Evolutionary conservation across 495 filamentous ascomycete genomes (phyloP), one percentile per base, ranked within the genome.

Genomic region (Aspergillus homomorphus): DNA sequence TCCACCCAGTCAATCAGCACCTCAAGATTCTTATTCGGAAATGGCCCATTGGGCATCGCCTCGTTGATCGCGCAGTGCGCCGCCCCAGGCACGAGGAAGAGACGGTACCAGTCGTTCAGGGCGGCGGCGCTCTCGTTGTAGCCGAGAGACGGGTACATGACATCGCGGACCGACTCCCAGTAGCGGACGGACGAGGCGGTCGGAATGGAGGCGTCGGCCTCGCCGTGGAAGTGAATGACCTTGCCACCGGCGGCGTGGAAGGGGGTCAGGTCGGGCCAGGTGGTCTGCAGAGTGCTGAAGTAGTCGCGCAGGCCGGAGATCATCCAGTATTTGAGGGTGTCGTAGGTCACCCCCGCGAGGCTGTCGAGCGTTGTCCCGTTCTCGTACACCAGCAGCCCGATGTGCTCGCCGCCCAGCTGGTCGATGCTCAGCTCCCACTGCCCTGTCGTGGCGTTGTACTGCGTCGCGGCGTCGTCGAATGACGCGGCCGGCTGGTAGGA

Each of bases 31-130:
- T 68, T 72, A 48, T 77, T 65, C 1, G 80, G 80, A 60, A 69
- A 83, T 0, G 74, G 71, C 6, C 76, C 78, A 38, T 74, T 74
- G 3, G 76, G 74, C 62, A 75, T 68, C 15, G 69, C 56, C 0
- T 51, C 14, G 54, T 77, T 82, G 0, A 72, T 55, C 0, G 64
- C 63, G 52, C 80, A 84, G 67, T 83, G 79, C 0, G 67, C 74
- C 0, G 76, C 81, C n/a, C 81, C 80, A 2, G 82, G 79, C 9
- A 84, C 66, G 1, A 83, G 58, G 64, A 73, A 84, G 20, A 83
- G 60, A n/a, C 70, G 74, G 63, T 83, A 80, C 69, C 74, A 85
- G 14, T 79, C 80, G 22, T 71, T 64, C 51, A 83, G 57, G 24
- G 70, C 69, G 14, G 65, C 53, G 41, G 62, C 65, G 46, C 74